Percentiles rank a stretch among this genome's conserved stretches.
Evolutionary conservation across 371 early-diverging fungal genomes (phyloP).

Genomic region (Phascolomyces articulosus): DNA sequence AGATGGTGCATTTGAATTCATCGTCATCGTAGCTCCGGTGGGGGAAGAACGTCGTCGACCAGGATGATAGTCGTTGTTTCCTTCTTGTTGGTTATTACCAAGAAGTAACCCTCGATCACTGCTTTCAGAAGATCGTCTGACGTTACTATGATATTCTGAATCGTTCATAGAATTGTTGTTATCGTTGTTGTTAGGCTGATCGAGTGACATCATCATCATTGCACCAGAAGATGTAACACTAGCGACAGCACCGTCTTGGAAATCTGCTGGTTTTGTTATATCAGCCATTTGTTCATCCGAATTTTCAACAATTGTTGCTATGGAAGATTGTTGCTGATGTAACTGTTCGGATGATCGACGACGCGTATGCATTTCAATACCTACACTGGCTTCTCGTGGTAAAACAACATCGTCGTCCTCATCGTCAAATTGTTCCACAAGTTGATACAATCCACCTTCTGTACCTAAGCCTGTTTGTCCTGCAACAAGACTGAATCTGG

Average conservation of each 20-base stretch:
- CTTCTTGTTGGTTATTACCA: conserved; percentile 1
- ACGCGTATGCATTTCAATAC: conserved; percentile 20
- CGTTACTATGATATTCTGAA: too few species aligned
- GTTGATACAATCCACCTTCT: conserved; percentile 45
- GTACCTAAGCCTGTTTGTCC: conserved; percentile 32
- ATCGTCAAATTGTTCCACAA: conserved; percentile 24
- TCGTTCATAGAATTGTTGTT: background rate
- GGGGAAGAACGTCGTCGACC: conserved; percentile 59
- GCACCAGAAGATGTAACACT: background rate
- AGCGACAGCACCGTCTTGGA: too few species aligned
- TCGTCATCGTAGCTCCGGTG: background rate
- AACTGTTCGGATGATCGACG: background rate
- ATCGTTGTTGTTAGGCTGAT: background rate
- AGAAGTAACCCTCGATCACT: background rate
- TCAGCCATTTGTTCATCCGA: too few species aligned
- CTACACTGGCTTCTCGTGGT: conserved; percentile 12
- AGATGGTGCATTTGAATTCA: conserved; percentile 26
- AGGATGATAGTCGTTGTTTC: background rate
- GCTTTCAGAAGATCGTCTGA: background rate
- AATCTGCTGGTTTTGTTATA: too few species aligned
- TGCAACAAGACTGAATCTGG: conserved; percentile 32
- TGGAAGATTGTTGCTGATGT: background rate
- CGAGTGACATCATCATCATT: background rate
- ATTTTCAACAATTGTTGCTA: background rate
- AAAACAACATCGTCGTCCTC: conserved; percentile 22